phyloP scores from a whole-genome alignment of 106 monocot genomes.

The Apostasia ramifera region DNA sequence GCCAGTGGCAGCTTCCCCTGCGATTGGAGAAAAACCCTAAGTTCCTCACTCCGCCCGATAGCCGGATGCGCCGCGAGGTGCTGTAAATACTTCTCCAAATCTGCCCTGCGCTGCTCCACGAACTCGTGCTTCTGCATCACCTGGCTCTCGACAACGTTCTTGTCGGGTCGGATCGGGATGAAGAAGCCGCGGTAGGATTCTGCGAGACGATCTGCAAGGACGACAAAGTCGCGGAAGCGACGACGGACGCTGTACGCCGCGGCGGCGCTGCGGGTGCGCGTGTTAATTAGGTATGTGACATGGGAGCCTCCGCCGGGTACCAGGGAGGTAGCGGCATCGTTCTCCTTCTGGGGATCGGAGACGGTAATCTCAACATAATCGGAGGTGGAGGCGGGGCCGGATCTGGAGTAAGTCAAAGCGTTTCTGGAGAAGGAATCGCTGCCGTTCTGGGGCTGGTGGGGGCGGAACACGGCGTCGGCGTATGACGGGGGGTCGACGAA shows the following conservation, averaged over 20 bases:
- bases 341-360: slow-evolving; percentile 62
- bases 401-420: not conserved
- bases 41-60: slow-evolving; percentile 61
- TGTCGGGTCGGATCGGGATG: slow-evolving; percentile 76
- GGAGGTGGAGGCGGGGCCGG: slow-evolving; percentile 6
- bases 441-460: not conserved
- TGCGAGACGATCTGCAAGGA: slow-evolving; percentile 69
- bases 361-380: slow-evolving; percentile 55
- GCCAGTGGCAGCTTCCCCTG: slow-evolving; percentile 63
- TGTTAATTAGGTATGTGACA: slow-evolving; percentile 59
- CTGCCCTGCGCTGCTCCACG: slow-evolving; percentile 52
- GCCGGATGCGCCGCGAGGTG: slow-evolving; percentile 60
- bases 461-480: not conserved
- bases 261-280: slow-evolving; percentile 10
- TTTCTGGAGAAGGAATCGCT: not conserved
- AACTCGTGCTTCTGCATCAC: slow-evolving; percentile 72
- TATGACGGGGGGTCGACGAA: not conserved
- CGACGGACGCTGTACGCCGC: slow-evolving; percentile 45
- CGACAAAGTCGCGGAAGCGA: slow-evolving; percentile 80
- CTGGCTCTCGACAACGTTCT: slow-evolving; percentile 78
- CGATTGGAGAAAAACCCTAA: slow-evolving; percentile 55
- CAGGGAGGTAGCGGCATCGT: slow-evolving; percentile 46
- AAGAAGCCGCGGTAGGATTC: slow-evolving; percentile 67
- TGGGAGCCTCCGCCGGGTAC: slow-evolving; percentile 47
- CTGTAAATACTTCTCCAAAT: slow-evolving; percentile 67